These are phyloP conservation scores for Plectosphaerella plurivora DNA, from an alignment of 2,329 filamentous ascomycete genomes.

Conservation along the genomic window DNA sequence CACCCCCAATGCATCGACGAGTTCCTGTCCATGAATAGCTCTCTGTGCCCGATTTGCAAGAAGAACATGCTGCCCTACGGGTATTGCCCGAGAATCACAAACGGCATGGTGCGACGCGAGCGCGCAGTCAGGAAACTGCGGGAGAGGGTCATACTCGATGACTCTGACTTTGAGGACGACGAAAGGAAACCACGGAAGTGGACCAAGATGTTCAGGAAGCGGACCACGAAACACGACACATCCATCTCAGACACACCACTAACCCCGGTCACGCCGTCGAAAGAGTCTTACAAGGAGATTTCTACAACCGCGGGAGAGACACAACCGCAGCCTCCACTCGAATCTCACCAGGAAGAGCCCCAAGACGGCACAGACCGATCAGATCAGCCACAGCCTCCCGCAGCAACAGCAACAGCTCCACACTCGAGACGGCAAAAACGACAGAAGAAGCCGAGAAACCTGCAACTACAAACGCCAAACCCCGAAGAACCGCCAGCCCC, in stretches of 20 bases:
- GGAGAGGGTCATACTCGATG: conserved; percentile 43
- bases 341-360: conserved; percentile 8
- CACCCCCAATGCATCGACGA: conserved; percentile 88
- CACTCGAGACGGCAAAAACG: conserved; percentile 5
- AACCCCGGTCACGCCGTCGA: conserved; percentile 9
- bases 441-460: conserved; percentile 2
- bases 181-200: conserved; percentile 30
- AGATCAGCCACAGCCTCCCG: conserved; percentile 2
- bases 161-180: conserved; percentile 22
- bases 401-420: neutral
- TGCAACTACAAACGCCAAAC: conserved; percentile 6
- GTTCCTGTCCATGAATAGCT: conserved; percentile 74
- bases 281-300: neutral
- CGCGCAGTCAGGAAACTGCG: conserved; percentile 60
- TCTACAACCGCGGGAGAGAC: neutral
- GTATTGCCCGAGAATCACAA: conserved; percentile 68
- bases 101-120: conserved; percentile 81
- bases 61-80: conserved; percentile 69
- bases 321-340: conserved; percentile 2
- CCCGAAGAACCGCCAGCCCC: neutral
- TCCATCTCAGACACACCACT: conserved; percentile 2
- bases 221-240: conserved; percentile 1
- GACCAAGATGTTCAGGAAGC: conserved; percentile 22
- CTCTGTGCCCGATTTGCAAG: conserved; percentile 89
- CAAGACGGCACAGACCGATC: conserved; percentile 8